phyloP scores from a whole-genome alignment of 2,329 filamentous ascomycete species.

The Teratosphaeria epicoccoides region DNA sequence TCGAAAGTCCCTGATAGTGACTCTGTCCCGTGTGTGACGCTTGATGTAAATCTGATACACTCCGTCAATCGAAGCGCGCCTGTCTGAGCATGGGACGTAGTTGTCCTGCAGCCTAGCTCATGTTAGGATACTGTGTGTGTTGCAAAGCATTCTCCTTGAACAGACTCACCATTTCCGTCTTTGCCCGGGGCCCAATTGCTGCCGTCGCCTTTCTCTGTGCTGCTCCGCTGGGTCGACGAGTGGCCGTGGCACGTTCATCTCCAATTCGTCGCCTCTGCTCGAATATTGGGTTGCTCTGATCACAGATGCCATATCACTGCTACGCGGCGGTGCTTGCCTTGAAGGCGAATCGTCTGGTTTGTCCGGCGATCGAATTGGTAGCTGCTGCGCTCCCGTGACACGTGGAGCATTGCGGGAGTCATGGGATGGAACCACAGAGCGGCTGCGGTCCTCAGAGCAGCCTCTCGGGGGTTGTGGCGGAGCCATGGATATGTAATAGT shows the following conservation, averaged over 20 bases:
- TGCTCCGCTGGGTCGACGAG: background rate
- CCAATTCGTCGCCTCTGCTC: conserved; percentile 3
- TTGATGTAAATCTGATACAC: conserved; percentile 9
- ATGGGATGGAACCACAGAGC: background rate
- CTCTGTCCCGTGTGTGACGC: conserved; percentile 4
- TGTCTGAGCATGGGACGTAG: background rate
- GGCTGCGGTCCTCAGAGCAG: background rate
- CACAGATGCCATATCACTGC: background rate
- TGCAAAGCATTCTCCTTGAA: background rate
- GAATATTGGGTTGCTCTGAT: conserved; percentile 6
- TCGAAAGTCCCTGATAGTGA: background rate
- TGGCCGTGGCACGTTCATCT: conserved; percentile 5
- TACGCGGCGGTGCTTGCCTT: background rate
- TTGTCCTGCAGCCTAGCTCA: background rate
- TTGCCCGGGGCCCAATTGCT: conserved; percentile 3
- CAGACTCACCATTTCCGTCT: conserved; percentile 5
- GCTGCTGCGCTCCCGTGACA: background rate
- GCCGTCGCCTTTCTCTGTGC: conserved; percentile 2
- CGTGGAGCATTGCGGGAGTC: background rate
- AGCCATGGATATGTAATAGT: background rate
- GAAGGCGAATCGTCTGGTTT: background rate
- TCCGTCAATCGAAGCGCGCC: background rate
- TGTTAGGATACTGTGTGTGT: background rate
- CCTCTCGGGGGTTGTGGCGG: background rate
- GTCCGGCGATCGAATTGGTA: background rate